Evolutionary conservation across 2,329 filamentous ascomycete genomes (phyloP).

Genomic region (Fusarium cyanostomum): DNA sequence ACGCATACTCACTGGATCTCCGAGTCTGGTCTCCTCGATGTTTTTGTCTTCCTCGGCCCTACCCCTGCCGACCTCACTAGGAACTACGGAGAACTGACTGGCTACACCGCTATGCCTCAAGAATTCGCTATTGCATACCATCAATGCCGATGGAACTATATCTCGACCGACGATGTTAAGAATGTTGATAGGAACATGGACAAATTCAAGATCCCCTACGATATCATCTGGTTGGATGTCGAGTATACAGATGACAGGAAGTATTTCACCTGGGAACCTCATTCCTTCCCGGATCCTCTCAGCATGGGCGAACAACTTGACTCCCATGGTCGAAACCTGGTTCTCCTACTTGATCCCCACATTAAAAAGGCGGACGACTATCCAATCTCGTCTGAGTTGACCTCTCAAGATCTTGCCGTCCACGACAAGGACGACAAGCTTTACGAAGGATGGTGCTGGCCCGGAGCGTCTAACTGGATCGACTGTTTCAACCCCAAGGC

Average conservation of each 20-base stretch:
- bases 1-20: slow-evolving; percentile 98
- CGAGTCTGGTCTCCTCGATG: slow-evolving; percentile 86
- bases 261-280: slow-evolving; percentile 96
- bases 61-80: slow-evolving; percentile 83
- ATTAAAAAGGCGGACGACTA: slow-evolving; percentile 93
- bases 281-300: slow-evolving; percentile 86
- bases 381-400: slow-evolving; percentile 79
- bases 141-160: slow-evolving; percentile 99
- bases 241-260: slow-evolving; percentile 97
- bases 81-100: slow-evolving; percentile 88
- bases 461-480: slow-evolving; percentile 94
- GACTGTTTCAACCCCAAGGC: slow-evolving; percentile 96
- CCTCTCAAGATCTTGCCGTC: slow-evolving; percentile 82
- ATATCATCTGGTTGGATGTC: slow-evolving; percentile 98
- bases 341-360: slow-evolving; percentile 95
- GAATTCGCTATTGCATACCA: slow-evolving; percentile 94
- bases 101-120: slow-evolving; percentile 89
- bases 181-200: slow-evolving; percentile 97
- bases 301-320: slow-evolving; percentile 91
- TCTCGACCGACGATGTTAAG: slow-evolving; percentile 95
- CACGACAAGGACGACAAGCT: slow-evolving; percentile 89
- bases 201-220: slow-evolving; percentile 93
- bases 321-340: slow-evolving; percentile 85
- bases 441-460: slow-evolving; percentile 99
- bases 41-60: slow-evolving; percentile 94